Conservation (phyloP, 2,329 filamentous ascomycete genomes). For the Calcarisporium arbuscula region DNA sequence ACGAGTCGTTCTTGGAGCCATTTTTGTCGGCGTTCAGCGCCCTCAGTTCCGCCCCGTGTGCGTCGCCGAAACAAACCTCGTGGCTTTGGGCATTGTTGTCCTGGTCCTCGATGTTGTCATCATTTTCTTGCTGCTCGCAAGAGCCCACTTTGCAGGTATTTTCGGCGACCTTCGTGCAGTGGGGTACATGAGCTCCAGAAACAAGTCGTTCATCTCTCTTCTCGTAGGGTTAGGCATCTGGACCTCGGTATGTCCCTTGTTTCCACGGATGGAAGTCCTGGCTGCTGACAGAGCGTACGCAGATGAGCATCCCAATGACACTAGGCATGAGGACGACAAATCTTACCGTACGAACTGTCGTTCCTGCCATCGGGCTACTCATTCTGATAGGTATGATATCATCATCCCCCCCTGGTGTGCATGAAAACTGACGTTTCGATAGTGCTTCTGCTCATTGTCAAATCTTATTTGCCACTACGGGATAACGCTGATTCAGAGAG, state of each 20-base stretch:
- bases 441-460: too few species aligned
- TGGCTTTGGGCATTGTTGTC: conserved; percentile 38
- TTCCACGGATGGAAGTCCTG: background rate
- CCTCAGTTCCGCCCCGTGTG: conserved; percentile 47
- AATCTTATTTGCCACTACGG: too few species aligned
- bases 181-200: conserved; percentile 19
- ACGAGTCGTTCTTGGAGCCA: conserved; percentile 46
- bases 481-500: too few species aligned
- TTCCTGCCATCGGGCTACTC: conserved; percentile 44
- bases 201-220: conserved; percentile 35
- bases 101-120: conserved; percentile 41
- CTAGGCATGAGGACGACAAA: conserved; percentile 38
- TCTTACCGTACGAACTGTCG: conserved; percentile 39
- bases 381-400: conserved; percentile 43
- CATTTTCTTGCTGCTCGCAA: conserved; percentile 33
- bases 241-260: conserved; percentile 41
- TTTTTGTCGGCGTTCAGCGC: conserved; percentile 49
- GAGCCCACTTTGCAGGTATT: conserved; percentile 31
- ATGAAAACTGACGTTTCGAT: too few species aligned
- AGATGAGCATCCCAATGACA: conserved; percentile 47
- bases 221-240: conserved; percentile 43
- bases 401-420: conserved; percentile 9
- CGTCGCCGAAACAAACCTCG: conserved; percentile 38
- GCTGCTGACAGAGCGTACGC: conserved; percentile 7
- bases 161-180: conserved; percentile 24